phyloP scores from a whole-genome alignment of 306 rosid genomes.

The Lithocarpus polystachyus region DNA sequence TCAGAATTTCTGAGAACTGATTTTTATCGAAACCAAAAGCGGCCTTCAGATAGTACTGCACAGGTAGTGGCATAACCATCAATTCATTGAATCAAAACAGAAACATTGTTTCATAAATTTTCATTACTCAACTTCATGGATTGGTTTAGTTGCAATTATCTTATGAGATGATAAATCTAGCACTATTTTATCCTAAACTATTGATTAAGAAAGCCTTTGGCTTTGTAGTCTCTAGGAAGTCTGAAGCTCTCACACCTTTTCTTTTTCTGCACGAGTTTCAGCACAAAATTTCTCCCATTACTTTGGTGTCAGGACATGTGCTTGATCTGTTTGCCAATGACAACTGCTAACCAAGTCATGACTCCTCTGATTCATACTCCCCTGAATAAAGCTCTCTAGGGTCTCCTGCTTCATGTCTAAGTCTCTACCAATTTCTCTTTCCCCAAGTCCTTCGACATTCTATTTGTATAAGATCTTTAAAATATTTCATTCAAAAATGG shows the following conservation, averaged over 20 bases:
- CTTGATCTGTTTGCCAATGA: neutral
- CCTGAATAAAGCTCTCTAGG: neutral
- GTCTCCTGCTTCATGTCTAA: neutral
- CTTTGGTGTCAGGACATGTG: neutral
- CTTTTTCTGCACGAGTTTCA: neutral
- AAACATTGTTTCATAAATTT: neutral
- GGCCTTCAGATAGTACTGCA: slow-evolving; percentile 86
- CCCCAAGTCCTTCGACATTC: neutral
- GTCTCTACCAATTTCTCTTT: neutral
- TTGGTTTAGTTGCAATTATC: neutral
- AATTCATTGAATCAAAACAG: slow-evolving; percentile 10
- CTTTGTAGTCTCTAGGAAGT: neutral
- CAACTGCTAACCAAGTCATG: no score
- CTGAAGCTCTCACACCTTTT: neutral
- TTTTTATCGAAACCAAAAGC: slow-evolving; percentile 72
- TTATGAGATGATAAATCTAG: neutral
- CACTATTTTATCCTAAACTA: neutral
- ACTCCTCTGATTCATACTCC: no score
- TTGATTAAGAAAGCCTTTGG: neutral
- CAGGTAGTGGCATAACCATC: slow-evolving; percentile 12
- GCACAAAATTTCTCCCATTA: neutral
- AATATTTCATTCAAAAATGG: neutral
- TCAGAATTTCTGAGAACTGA: slow-evolving; percentile 67
- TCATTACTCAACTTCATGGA: neutral
- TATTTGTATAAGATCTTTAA: neutral